Percentiles rank a stretch among this genome's conserved stretches.
These are phyloP conservation scores for Rhytidhysteron rufulum DNA, from an alignment of 2,329 filamentous ascomycete genomes.

Conservation along the genomic window DNA sequence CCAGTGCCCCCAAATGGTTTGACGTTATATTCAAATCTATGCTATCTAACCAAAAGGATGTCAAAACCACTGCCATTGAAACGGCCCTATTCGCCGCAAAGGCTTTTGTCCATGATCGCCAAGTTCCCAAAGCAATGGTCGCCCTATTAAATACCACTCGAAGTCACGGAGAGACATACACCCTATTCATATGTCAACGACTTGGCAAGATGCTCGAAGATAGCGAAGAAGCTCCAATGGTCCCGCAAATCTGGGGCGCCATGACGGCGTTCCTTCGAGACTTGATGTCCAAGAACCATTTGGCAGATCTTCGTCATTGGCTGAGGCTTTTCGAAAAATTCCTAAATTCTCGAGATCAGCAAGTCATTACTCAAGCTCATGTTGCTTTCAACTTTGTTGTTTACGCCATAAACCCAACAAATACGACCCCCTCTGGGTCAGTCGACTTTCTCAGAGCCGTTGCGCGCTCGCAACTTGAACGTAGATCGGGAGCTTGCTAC, in stretches of 20 bases:
- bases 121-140: conserved; percentile 62
- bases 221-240: conserved; percentile 59
- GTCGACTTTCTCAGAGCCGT: conserved; percentile 26
- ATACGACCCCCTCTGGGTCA: conserved; percentile 48
- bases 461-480: conserved; percentile 21
- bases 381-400: conserved; percentile 82
- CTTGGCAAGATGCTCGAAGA: conserved; percentile 63
- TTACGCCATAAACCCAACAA: conserved; percentile 66
- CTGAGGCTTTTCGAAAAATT: conserved; percentile 74
- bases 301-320: conserved; percentile 73
- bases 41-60: conserved; percentile 73
- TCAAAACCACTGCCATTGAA: conserved; percentile 68
- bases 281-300: conserved; percentile 57
- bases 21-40: conserved; percentile 77
- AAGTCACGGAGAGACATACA: conserved; percentile 57
- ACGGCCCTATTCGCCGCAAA: conserved; percentile 70
- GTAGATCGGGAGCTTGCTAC: conserved; percentile 63
- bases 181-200: conserved; percentile 61
- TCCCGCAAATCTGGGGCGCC: conserved; percentile 87
- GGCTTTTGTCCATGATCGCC: conserved; percentile 64
- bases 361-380: conserved; percentile 65
- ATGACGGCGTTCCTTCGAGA: conserved; percentile 71
- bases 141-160: conserved; percentile 57
- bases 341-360: conserved; percentile 73
- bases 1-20: conserved; percentile 71